These are phyloP conservation scores for Alternaria brassicae DNA, from an alignment of 2,329 filamentous ascomycete species.

Conservation along the genomic window DNA sequence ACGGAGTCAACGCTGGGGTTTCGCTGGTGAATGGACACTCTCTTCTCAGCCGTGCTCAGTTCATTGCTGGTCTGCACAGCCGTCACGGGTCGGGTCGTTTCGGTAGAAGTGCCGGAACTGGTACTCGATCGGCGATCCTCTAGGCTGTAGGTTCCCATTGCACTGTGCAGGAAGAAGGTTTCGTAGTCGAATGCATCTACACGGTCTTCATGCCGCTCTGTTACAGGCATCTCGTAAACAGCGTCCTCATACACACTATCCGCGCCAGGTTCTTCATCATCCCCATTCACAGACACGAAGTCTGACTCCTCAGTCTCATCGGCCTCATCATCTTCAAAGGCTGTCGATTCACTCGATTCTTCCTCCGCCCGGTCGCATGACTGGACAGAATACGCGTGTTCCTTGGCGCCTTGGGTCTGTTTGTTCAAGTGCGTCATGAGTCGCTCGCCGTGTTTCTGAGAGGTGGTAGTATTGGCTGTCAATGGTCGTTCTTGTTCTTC, in stretches of 20 bases:
- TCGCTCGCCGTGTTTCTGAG: slow-evolving; percentile 29
- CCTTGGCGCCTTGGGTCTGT: slow-evolving; percentile 1
- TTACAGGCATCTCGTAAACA: slow-evolving; percentile 47
- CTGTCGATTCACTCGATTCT: slow-evolving; percentile 27
- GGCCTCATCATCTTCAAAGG: slow-evolving; percentile 33
- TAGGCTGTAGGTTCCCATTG: slow-evolving; percentile 77
- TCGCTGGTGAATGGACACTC: slow-evolving; percentile 54
- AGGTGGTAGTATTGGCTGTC: slow-evolving; percentile 23
- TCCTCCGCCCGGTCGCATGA: slow-evolving; percentile 36
- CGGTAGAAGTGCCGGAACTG: slow-evolving; percentile 60
- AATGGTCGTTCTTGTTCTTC: slow-evolving; percentile 12
- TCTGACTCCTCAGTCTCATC: slow-evolving; percentile 51
- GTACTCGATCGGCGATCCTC: slow-evolving; percentile 62
- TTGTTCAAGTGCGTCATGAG: slow-evolving; percentile 14
- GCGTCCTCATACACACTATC: slow-evolving; percentile 57
- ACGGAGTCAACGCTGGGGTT: slow-evolving; percentile 65
- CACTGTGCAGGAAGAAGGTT: slow-evolving; percentile 92
- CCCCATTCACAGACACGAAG: slow-evolving; percentile 45
- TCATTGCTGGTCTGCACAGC: slow-evolving; percentile 33
- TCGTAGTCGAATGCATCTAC: slow-evolving; percentile 97
- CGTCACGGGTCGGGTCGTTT: slow-evolving; percentile 56
- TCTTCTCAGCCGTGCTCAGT: slow-evolving; percentile 31
- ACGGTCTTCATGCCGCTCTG: slow-evolving; percentile 82
- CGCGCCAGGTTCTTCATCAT: slow-evolving; percentile 28
- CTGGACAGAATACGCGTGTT: slow-evolving; percentile 7